Evolutionary conservation across 768 basidiomycete genomes (phyloP), one percentile per base, ranked within the genome.

Genomic region (Suillus sp.): DNA sequence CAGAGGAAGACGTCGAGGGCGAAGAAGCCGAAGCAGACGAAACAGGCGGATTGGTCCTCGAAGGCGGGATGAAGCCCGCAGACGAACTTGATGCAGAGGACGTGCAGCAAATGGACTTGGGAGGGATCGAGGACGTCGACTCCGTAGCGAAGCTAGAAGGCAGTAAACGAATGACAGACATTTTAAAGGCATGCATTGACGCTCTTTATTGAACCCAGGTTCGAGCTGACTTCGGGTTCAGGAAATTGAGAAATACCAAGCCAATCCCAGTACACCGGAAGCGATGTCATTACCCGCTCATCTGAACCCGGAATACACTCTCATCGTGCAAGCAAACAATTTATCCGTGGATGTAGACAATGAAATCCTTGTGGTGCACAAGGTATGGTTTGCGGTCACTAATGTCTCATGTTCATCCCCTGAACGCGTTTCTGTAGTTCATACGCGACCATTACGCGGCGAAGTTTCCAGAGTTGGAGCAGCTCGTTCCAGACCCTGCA

Each of bases 281-380:
- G 84, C 88, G 43, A 92, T 94, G 81, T 81, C 88, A 1, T 79
- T 90, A 38, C 90, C 90, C 27, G 89, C 92, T 1, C 92, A 94
- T 72, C 83, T 95, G 65, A 96, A 96, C 72, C 93, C 95, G 1
- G 97, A 99, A 76, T 99, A 99, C 79, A 87, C 90, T 65, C 82
- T 99, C 65, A 99, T 99, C 70, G 97, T 99, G 5, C 89, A 95
- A 69, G 94, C 97, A 30, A 99, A 99, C 80, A 99, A 99, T 76
- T 80, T 99, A 63, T 94, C 95, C 2, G 97, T 99, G 48, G 97
- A 99, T 70, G 89, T 99, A 6, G 97, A 99, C 78, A 99, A 99
- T 69, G 97, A 99, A 76, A 93, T 98, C 61, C 82, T 99, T 40
- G 83, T 99, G 37, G 96, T 99, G 0, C 94, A 99, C 80, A 99